phyloP scores from a whole-genome alignment of 1,284 basidiomycete species.

The Coriolopsis trogii region DNA sequence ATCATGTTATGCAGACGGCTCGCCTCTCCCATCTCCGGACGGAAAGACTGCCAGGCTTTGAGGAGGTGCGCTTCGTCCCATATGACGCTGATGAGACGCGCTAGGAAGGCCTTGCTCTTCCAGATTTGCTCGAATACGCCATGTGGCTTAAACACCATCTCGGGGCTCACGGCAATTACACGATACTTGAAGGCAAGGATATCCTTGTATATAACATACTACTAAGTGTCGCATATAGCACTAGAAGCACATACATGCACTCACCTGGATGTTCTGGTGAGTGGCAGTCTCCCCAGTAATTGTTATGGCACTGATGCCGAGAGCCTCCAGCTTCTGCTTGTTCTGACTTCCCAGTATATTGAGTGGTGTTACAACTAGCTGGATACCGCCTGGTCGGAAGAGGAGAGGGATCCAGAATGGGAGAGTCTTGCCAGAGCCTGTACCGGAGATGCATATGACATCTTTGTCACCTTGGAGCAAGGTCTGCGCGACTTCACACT shows the following conservation, averaged over 20 bases:
- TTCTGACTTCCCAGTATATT: slow-evolving; percentile 33
- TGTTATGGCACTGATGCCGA: slow-evolving; percentile 24
- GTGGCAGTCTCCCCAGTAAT: slow-evolving; percentile 25
- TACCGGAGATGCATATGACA: slow-evolving; percentile 28
- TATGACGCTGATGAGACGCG: slow-evolving; percentile 30
- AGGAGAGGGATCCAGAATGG: slow-evolving; percentile 37
- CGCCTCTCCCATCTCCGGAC: slow-evolving; percentile 34
- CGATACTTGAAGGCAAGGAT: slow-evolving; percentile 20
- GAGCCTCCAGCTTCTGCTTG: slow-evolving; percentile 9
- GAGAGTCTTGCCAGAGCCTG: slow-evolving; percentile 34
- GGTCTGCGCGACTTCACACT: slow-evolving; percentile 15
- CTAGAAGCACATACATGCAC: slow-evolving; percentile 31
- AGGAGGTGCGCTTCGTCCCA: slow-evolving; percentile 44
- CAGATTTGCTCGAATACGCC: slow-evolving; percentile 31
- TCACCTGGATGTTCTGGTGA: slow-evolving; percentile 11
- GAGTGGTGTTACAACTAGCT: slow-evolving; percentile 32
- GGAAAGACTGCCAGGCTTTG: slow-evolving; percentile 38
- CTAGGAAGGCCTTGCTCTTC: slow-evolving; percentile 30
- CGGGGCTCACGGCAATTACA: slow-evolving; percentile 37
- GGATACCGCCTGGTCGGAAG: slow-evolving; percentile 28
- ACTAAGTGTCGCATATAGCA: not conserved
- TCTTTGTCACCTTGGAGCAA: slow-evolving; percentile 16
- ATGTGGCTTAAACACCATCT: slow-evolving; percentile 31
- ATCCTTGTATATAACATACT: not conserved
- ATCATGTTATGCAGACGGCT: slow-evolving; percentile 32